phyloP scores from a whole-genome alignment of 768 basidiomycete genomes.

The Lactifluus rugatus region DNA sequence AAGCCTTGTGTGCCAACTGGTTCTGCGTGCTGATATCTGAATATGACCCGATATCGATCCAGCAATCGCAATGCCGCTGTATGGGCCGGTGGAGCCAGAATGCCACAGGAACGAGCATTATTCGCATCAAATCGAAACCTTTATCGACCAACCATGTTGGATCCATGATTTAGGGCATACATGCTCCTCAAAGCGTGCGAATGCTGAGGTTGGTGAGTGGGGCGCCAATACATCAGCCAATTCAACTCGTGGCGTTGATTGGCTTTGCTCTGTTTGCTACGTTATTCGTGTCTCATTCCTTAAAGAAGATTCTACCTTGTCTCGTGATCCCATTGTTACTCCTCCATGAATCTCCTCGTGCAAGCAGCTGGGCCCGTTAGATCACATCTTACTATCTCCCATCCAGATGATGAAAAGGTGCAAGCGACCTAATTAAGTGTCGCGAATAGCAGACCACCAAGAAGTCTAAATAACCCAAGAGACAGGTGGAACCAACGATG shows the following conservation, averaged over 20 bases:
- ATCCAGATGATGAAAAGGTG: too few relatives aligned
- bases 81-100: not conserved
- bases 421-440: too few relatives aligned
- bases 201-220: not conserved
- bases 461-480: too few relatives aligned
- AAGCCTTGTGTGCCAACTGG: not conserved
- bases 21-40: not conserved
- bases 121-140: not conserved
- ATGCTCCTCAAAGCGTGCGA: not conserved
- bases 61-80: not conserved
- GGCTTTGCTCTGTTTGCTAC: not conserved
- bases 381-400: too few relatives aligned
- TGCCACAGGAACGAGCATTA: not conserved
- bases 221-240: not conserved
- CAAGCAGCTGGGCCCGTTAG: too few relatives aligned
- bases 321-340: too few relatives aligned
- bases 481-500: too few relatives aligned
- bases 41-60: not conserved
- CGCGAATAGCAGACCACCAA: too few relatives aligned
- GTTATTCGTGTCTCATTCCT: too few relatives aligned
- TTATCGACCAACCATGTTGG: not conserved
- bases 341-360: too few relatives aligned
- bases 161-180: not conserved
- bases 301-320: too few relatives aligned
- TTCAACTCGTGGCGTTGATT: not conserved